Conservation (phyloP, 2,329 filamentous ascomycete species). For the Tolypocladium amazonense region DNA sequence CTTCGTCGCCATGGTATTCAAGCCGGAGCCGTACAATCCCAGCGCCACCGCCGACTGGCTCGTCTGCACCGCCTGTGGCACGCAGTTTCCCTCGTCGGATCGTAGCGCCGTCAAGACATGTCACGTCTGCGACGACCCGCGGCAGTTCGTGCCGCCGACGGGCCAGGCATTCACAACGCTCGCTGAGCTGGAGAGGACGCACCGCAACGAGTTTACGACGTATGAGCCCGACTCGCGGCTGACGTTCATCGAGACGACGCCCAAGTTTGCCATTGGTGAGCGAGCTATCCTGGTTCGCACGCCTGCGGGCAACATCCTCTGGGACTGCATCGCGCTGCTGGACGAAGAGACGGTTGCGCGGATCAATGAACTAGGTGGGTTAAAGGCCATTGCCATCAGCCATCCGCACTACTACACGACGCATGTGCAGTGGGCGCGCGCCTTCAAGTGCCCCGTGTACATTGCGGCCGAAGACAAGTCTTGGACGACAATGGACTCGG, state of each 20-base stretch:
- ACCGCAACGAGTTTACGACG: constrained; percentile 44
- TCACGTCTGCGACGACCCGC: constrained; percentile 63
- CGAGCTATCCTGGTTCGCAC: constrained; percentile 60
- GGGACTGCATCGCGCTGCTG: constrained; percentile 66
- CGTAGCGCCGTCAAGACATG: constrained; percentile 41
- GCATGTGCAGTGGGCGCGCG: constrained; percentile 60
- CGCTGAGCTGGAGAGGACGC: constrained; percentile 25
- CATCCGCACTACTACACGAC: constrained; percentile 80
- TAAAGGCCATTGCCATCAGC: constrained; percentile 63
- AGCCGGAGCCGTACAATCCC: constrained; percentile 4
- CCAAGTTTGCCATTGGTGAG: constrained; percentile 64
- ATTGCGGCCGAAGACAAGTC: constrained; percentile 51
- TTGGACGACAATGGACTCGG: constrained; percentile 47
- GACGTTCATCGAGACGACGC: constrained; percentile 36
- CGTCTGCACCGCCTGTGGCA: constrained; percentile 60
- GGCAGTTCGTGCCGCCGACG: constrained; percentile 53
- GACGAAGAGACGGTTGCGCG: constrained; percentile 50
- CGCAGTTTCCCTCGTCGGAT: constrained; percentile 44
- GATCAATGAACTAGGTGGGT: constrained; percentile 51
- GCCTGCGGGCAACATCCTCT: constrained; percentile 59
- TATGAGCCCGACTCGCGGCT: constrained; percentile 33
- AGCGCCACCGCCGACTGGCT: constrained; percentile 19
- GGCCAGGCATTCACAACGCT: constrained; percentile 56
- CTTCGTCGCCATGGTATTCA: constrained; percentile 1
- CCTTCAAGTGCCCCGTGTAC: constrained; percentile 62